Evolutionary conservation across 169 alveolate genomes (phyloP).

Genomic region (Plasmodium berghei): DNA sequence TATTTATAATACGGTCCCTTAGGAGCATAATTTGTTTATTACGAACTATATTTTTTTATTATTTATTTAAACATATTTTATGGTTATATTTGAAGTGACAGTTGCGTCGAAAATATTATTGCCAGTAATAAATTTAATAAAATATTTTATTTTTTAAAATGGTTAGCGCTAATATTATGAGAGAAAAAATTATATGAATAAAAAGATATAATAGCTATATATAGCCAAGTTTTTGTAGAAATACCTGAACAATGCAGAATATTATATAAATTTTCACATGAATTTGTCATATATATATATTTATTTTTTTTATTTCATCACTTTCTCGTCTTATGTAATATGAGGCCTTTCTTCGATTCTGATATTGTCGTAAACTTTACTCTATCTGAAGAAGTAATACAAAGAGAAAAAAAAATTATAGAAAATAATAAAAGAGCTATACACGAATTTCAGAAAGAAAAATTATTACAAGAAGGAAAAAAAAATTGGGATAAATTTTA

Average conservation of each 20-base stretch:
- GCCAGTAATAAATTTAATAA: no score
- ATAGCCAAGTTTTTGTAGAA: no score
- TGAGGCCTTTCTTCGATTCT: conserved; percentile 74
- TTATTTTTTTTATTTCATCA: conserved; percentile 9
- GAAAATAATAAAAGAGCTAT: conserved; percentile 58
- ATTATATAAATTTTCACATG: not conserved
- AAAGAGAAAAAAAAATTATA: conserved; percentile 44
- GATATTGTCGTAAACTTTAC: conserved; percentile 69
- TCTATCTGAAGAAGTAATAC: conserved; percentile 70
- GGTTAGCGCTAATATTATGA: conserved; percentile 17
- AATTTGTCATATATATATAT: not conserved
- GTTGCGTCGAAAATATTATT: no score
- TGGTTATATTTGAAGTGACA: no score
- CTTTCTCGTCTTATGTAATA: not conserved
- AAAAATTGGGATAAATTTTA: conserved; percentile 94
- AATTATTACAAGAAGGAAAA: conserved; percentile 86
- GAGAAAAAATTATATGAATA: conserved; percentile 1
- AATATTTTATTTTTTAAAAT: conserved; percentile 9
- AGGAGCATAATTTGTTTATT: not conserved
- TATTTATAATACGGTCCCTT: not conserved
- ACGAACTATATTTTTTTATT: no score
- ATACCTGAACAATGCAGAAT: no score
- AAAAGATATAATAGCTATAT: not conserved
- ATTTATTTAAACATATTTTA: no score
- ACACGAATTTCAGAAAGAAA: conserved; percentile 75